Conservation (phyloP, 1,284 basidiomycete species). For the Cryptococcus sp. region DNA sequence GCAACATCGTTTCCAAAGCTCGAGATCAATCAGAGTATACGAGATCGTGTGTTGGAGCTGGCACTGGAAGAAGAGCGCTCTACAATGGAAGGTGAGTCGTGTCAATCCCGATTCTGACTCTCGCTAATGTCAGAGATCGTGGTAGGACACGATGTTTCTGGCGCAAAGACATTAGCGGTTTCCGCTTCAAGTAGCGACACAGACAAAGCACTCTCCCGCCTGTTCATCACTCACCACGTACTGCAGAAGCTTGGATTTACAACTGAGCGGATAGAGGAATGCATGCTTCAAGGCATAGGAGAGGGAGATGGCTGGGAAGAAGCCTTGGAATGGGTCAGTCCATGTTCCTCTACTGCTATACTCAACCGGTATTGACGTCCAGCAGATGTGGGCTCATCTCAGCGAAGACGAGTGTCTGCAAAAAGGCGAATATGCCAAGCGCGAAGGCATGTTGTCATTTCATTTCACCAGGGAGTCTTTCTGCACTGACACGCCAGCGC, state of each 20-base stretch:
- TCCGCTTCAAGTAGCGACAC: conserved; percentile 24
- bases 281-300: conserved; percentile 53
- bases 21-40: conserved; percentile 64
- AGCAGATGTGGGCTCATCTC: conserved; percentile 70
- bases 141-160: no score
- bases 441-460: conserved; percentile 22
- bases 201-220: conserved; percentile 70
- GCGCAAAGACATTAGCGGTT: no score
- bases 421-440: conserved; percentile 33
- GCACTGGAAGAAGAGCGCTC: conserved; percentile 46
- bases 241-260: conserved; percentile 82
- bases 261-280: conserved; percentile 57
- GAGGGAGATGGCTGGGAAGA: conserved; percentile 76
- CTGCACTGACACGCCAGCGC: neutral
- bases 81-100: conserved; percentile 1
- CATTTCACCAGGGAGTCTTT: conserved; percentile 8
- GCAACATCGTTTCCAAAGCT: conserved; percentile 68
- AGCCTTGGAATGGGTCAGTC: conserved; percentile 84
- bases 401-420: conserved; percentile 63
- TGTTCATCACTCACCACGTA: conserved; percentile 79
- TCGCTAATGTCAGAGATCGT: no score
- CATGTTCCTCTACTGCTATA: neutral
- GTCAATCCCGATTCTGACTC: no score
- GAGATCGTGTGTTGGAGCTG: conserved; percentile 62
- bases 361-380: conserved; percentile 13